phyloP scores from a whole-genome alignment of 2,329 filamentous ascomycete genomes.

The Juglanconis oblonga region DNA sequence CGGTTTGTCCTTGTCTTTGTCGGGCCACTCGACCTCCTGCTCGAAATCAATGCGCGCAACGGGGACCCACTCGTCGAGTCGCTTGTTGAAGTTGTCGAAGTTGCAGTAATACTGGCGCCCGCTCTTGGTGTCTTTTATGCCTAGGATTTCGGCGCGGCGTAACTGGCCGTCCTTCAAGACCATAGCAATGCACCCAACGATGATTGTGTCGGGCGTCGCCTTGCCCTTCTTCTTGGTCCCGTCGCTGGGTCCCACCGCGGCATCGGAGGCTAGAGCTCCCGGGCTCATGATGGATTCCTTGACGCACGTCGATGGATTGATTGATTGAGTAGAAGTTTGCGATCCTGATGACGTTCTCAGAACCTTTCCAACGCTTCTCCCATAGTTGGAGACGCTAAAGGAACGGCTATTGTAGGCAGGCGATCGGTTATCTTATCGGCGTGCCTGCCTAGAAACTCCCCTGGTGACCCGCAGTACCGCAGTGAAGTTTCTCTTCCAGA shows the following conservation, averaged over 20 bases:
- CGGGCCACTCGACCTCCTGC: constrained; percentile 94
- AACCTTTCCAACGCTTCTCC: no score
- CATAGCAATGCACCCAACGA: constrained; percentile 58
- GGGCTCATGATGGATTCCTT: constrained; percentile 50
- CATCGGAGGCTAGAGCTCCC: constrained; percentile 47
- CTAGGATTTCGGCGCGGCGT: constrained; percentile 93
- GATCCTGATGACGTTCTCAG: no score
- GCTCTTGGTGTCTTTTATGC: constrained; percentile 85
- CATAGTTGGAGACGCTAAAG: no score
- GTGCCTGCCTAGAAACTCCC: neutral
- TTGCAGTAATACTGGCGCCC: constrained; percentile 92
- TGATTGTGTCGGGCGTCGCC: constrained; percentile 79
- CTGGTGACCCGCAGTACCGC: neutral
- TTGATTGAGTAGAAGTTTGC: constrained; percentile 7
- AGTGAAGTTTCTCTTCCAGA: neutral
- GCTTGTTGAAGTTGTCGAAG: constrained; percentile 97
- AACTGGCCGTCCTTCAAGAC: constrained; percentile 73
- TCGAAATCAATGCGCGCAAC: constrained; percentile 78
- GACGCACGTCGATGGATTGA: constrained; percentile 18
- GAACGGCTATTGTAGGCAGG: neutral
- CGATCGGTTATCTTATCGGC: neutral
- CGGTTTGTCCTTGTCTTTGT: constrained; percentile 77
- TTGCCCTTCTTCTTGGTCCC: constrained; percentile 68
- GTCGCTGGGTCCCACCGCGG: constrained; percentile 51
- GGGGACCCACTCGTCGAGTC: constrained; percentile 80